phyloP scores from a whole-genome alignment of 371 early-diverging fungal genomes.

The Mortierella sp. region DNA sequence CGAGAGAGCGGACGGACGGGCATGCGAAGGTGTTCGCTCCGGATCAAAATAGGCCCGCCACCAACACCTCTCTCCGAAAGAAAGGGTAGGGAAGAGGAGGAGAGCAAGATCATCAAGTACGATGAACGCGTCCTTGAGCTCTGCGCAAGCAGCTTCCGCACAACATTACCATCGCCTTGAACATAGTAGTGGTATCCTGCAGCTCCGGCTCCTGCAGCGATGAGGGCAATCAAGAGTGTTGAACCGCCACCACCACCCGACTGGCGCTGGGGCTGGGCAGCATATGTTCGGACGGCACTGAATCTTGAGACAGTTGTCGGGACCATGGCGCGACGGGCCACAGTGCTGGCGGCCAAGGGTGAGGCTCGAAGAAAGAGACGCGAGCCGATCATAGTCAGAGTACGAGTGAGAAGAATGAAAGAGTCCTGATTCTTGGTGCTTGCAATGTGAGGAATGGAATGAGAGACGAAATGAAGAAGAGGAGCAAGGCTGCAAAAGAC shows the following conservation, averaged over 20 bases:
- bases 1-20: no score
- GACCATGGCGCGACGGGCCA: constrained; percentile 23
- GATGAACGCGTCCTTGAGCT: no score
- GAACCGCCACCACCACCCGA: constrained; percentile 14
- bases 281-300: constrained; percentile 34
- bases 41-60: no score
- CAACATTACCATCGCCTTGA: not conserved
- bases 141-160: not conserved
- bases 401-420: not conserved
- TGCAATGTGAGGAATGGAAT: no score
- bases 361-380: constrained; percentile 13
- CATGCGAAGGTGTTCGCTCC: no score
- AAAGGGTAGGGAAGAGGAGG: no score
- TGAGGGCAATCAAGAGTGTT: constrained; percentile 55
- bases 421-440: no score
- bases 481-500: no score
- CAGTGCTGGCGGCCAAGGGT: constrained; percentile 13
- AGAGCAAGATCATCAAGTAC: no score
- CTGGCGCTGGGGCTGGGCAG: constrained; percentile 19
- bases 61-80: no score
- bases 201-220: constrained; percentile 63
- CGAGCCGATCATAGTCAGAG: constrained; percentile 1
- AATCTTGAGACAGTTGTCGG: constrained; percentile 7
- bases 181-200: constrained; percentile 62
- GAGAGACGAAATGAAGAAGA: no score